A percentile compares a stretch with the other conserved stretches of the same genome.
Evolutionary conservation across 2,329 filamentous ascomycete species (phyloP).

Genomic region (Talaromyces pinophilus): DNA sequence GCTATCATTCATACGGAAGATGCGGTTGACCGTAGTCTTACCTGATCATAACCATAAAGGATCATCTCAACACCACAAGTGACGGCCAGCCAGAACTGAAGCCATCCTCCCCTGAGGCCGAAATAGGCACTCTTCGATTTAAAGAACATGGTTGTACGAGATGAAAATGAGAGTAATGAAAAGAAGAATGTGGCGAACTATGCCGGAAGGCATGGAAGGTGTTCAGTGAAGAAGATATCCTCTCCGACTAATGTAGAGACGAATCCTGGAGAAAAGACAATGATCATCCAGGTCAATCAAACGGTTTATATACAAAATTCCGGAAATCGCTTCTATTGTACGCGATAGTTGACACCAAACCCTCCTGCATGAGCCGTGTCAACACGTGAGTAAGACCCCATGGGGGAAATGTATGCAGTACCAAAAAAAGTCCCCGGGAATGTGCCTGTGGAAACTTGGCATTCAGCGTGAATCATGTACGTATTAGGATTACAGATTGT

Average conservation of each 20-base stretch:
- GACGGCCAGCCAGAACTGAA: conserved; percentile 58
- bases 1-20: not conserved
- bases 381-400: not conserved
- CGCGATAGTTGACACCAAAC: not conserved
- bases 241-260: not conserved
- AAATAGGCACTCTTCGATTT: conserved; percentile 43
- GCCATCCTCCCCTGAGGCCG: conserved; percentile 56
- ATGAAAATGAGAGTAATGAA: not conserved
- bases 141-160: conserved; percentile 4
- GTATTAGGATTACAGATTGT: not conserved
- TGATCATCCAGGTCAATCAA: not conserved
- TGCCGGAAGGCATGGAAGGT: not conserved
- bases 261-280: not conserved
- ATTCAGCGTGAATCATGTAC: not conserved
- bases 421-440: not conserved
- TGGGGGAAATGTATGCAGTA: not conserved
- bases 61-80: conserved; percentile 46
- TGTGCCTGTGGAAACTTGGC: not conserved
- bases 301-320: not conserved
- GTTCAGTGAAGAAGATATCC: not conserved
- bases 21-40: not conserved
- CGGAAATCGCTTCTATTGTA: not conserved
- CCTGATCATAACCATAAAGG: conserved; percentile 52
- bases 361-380: not conserved
- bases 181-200: not conserved